Base-by-base conservation (phyloP, 2,329 filamentous ascomycete species). In the Fusarium tupiense region DNA sequence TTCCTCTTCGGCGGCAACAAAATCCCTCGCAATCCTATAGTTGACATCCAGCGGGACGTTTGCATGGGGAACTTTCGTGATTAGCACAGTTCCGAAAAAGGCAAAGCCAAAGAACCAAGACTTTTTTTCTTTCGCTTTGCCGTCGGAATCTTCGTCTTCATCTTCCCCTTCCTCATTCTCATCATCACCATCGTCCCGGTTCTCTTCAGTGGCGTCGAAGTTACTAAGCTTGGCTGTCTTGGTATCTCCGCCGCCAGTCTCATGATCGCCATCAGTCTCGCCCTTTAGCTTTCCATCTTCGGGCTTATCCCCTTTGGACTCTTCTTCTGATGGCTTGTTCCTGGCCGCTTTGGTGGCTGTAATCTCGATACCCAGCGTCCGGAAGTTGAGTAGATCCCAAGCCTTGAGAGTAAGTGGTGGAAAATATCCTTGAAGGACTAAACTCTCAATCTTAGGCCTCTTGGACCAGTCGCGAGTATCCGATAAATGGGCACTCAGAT, bases 231-330 rank as follows among this genome's bases (percentile, higher is more conserved):
- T 46, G 17, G 7, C 7, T 1, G 43, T 20, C 17, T 26, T 8
- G 24, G 5, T 20, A 12, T 46, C 17, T 13, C 8, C 11, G 5
- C 24, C 8, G 7, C 17, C 11, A 8, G 3, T 26, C 5, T 46
- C 43, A 3, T 46, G 11, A 26, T 19, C 17, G 5, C 17, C 24
- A 19, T 20, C 24, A 13, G 24, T 3, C 17, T 20, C 24, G 9
- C 2, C 4, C 44, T 29, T 13, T 8, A 3, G n/a, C 26, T 16
- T 16, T 47, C 3, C 26, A 49, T 49, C 13, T 11, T 5, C 24
- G 2, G 8, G 6, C 13, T 49, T 22, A 29, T 29, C 9, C 1
- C 20, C 20, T 22, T 49, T 5, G 0, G 9, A 0, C 0, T 56
- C 5, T 0, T 41, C 37, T 4, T 17, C 7, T 0, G 24, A n/a